Base-by-base conservation (phyloP, 2,329 filamentous ascomycete species). In the Aureobasidium mangrovei region DNA sequence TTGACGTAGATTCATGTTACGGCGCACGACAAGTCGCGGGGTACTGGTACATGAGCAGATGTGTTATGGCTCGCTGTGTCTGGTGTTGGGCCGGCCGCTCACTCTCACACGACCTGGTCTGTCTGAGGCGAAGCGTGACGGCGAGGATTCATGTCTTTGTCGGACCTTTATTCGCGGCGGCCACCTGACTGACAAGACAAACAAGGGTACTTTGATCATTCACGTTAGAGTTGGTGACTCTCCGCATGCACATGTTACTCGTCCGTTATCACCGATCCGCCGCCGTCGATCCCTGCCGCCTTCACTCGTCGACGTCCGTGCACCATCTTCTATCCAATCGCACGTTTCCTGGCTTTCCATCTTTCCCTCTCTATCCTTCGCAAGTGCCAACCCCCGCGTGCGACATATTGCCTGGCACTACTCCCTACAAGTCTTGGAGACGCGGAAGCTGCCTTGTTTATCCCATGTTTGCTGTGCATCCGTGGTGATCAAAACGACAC, bases 1-100 rank as follows among this genome's bases (percentile, higher is more conserved):
- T 35, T 28, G 41, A 46, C 39, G 52, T 53, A 53, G 36, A 53
- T 43, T 49, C 53, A 56, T 48, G 57, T 58, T 56, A 56, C 41
- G 40, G 33, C 54, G 28, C 28, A 35, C 48, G 31, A 53, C 49
- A 24, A 53, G 18, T 44, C 40, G 49, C 49, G 49, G 49, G 49
- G 49, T 44, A 53, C 49, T 43, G 48, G 26, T 10, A 38, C n/a
- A 42, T 43, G 31, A 42, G 48, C n/a, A 28, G 35, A 7, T 39
- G 36, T 39, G 36, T 18, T 39, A 18, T 18, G 18, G 36, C 7
- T 39, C 5, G 9, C 28, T 33, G 9, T 33, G 48, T 38, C 32
- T 42, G 18, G 47, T 33, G 9, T 27, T 33, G 28, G 28, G 26
- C 51, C 40, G 31, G 45, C 26, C 46, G 27, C 27, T 40, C 26